Percentiles rank a stretch among this genome's conserved stretches.
phyloP scores from a whole-genome alignment of 192 early-diverging fungal species.

The Ramicandelaber brevisporus region DNA sequence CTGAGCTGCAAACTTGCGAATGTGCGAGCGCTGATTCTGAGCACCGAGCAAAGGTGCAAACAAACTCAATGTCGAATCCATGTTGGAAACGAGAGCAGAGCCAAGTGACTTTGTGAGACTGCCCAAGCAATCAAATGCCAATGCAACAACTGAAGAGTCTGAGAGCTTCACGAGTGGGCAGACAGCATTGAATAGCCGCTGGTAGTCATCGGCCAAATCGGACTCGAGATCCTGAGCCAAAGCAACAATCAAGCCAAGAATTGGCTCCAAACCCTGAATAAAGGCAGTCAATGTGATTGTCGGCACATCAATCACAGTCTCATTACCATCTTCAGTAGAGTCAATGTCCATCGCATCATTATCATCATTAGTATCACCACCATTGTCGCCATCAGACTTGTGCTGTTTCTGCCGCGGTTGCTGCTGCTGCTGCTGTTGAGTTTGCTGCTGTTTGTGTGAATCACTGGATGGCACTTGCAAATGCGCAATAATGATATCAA shows the following conservation, averaged over 20 bases:
- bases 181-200: constrained; percentile 32
- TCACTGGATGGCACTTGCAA: too few species aligned
- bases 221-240: constrained; percentile 80
- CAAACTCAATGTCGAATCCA: constrained; percentile 52
- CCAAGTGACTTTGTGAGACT: constrained; percentile 78
- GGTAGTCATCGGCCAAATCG: constrained; percentile 62
- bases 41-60: constrained; percentile 44
- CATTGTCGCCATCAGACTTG: too few species aligned
- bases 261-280: too few species aligned
- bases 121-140: constrained; percentile 65
- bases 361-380: too few species aligned
- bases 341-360: too few species aligned
- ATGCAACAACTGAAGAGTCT: constrained; percentile 53
- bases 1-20: constrained; percentile 75
- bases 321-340: too few species aligned
- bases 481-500: too few species aligned
- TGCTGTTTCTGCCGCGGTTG: too few species aligned
- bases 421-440: too few species aligned
- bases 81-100: constrained; percentile 32
- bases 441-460: too few species aligned
- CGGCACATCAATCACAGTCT: too few species aligned
- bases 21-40: constrained; percentile 36
- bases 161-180: constrained; percentile 32
- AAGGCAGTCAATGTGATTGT: too few species aligned
- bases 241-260: constrained; percentile 49